Evolutionary conservation across 306 rosid genomes (phyloP).

Genomic region (Prunus mongolica): DNA sequence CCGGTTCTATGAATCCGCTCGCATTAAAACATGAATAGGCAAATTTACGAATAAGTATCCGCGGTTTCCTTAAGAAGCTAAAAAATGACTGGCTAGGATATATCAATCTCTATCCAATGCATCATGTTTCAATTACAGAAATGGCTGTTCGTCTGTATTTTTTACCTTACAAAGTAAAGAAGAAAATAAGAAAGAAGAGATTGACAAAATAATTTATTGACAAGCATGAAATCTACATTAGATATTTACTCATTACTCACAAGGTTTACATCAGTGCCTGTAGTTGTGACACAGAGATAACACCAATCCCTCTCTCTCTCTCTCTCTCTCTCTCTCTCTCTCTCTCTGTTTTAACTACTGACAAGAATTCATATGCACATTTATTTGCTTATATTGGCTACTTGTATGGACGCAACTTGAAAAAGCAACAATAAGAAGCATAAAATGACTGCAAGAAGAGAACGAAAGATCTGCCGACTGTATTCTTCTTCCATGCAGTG

Average conservation of each 20-base stretch:
- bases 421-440: not conserved
- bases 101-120: not conserved
- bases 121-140: not conserved
- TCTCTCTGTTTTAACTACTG: not conserved
- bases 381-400: not conserved
- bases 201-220: not conserved
- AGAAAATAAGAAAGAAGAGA: not conserved
- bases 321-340: not conserved
- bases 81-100: too few relatives aligned
- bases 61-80: too few relatives aligned
- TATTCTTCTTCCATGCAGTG: constrained; percentile 5
- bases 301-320: not conserved
- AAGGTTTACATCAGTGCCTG: not conserved
- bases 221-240: not conserved
- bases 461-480: not conserved
- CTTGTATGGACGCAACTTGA: not conserved
- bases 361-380: not conserved
- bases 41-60: too few relatives aligned
- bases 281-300: not conserved
- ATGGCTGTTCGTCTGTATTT: not conserved
- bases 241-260: not conserved
- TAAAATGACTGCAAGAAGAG: not conserved
- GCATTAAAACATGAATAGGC: too few relatives aligned
- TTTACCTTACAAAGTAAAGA: not conserved
- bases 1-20: too few relatives aligned